Evolutionary conservation across 306 rosid species (phyloP), one percentile per base, ranked within the genome.

Genomic region (Abrus precatorius): DNA sequence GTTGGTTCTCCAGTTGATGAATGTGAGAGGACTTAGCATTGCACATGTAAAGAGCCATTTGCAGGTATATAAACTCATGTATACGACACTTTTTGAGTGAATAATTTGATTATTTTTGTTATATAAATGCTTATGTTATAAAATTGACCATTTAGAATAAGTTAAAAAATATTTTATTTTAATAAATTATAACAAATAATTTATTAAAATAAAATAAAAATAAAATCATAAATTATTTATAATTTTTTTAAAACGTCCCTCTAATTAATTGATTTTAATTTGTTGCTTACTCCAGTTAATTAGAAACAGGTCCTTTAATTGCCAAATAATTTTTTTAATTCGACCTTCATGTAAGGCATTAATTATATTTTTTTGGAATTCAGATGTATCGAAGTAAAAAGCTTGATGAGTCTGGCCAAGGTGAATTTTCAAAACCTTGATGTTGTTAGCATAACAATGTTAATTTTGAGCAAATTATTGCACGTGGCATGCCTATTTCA

Each of bases 41-140:
- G 93, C 94, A 30, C 99, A 95, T 84, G 94, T 92, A 4, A 95
- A 95, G 89, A 95, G 99, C 74, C 99, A 95, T 80, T 90, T 95
- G 86, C 99, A 92, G 97, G 98, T 90, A 62, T 9, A 10, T 45
- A 54, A 40, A 12, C 43, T 38, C 3, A 38, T 9, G 2, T 61
- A 43, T 27, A 13, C 40, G 36, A 32, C 20, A n/a, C 2, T 74
- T 20, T 20, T 20, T 20, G 20, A 20, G 20, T 20, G 20, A 20
- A 20, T 20, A 20, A 20, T 0, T 20, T 20, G 20, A 20, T 20
- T 20, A 20, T 20, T 20, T 20, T 20, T 20, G 20, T 20, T 20
- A 20, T 20, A 20, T 20, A 20, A 20, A 20, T 20, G 20, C 20
- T 20, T 20, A 20, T 20, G 20, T 20, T 20, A 20, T 20, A 20